Conservation (phyloP, 352 stramenopile genomes). For the Hyaloperonospora arabidopsidis region DNA sequence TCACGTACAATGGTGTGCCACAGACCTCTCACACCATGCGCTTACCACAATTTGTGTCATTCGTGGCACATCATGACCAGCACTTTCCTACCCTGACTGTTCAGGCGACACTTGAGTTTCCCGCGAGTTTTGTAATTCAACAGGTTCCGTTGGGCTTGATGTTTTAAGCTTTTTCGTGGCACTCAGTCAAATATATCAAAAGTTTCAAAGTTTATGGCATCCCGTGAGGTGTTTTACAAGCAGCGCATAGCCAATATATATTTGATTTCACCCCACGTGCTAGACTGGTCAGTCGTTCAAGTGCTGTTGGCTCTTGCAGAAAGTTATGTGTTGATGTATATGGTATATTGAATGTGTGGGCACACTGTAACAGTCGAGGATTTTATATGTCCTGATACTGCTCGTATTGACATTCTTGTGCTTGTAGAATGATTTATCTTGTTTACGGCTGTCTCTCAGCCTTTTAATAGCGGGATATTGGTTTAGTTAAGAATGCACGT, state of each 20-base stretch:
- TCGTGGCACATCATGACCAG: constrained; percentile 41
- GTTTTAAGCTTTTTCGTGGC: constrained; percentile 35
- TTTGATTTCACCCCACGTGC: background rate
- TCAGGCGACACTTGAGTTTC: constrained; percentile 47
- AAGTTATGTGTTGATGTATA: background rate
- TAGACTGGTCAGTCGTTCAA: background rate
- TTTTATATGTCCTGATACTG: background rate
- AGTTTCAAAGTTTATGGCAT: background rate
- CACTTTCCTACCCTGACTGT: constrained; percentile 46
- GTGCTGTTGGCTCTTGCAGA: background rate
- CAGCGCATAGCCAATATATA: background rate
- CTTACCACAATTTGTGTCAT: constrained; percentile 39
- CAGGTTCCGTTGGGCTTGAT: constrained; percentile 62
- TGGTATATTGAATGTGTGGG: constrained; percentile 1
- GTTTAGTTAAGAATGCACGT: constrained; percentile 37
- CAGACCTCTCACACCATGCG: constrained; percentile 22
- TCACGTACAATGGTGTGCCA: constrained; percentile 34
- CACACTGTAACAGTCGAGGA: too few species aligned
- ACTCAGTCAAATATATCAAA: background rate
- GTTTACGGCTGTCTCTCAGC: background rate
- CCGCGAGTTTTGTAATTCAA: constrained; percentile 24
- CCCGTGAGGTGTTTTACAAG: constrained; percentile 1
- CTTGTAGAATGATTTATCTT: constrained; percentile 1
- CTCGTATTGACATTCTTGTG: background rate
- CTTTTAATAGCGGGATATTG: background rate